Evolutionary conservation across 2,329 filamentous ascomycete species (phyloP), one percentile per base, ranked within the genome.

Genomic region (Exophiala oligosperma): DNA sequence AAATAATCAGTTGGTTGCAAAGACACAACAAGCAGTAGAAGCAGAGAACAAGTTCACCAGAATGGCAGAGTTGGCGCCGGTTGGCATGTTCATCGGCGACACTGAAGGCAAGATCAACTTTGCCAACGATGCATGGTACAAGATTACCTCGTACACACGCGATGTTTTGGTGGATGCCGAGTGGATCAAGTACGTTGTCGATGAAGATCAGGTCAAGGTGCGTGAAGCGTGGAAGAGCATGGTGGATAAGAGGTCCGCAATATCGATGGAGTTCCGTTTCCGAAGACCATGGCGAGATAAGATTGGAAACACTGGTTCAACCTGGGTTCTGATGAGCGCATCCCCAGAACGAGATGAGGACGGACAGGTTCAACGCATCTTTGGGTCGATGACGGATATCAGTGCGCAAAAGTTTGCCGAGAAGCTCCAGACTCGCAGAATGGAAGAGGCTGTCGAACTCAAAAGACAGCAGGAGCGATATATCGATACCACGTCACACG

Each of bases 391-490:
- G 52, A 93, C 90, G 0, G 90, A 95, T 68, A 95, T 96, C 63
- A 91, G 88, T 17, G 84, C 89, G 54, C 90, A 94, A 70, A 96
- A 95, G 71, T 88, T 87, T 79, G 90, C 91, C 1, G 91, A 95
- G 72, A 86, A 87, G 48, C 85, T 91, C 35, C 90, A 95, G 71
- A 90, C 84, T 66, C 82, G 86, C 46, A 85, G 90, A 57, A 88
- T 90, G 68, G 84, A 92, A 67, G 90, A 94, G 70, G 91, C 90
- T 0, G 84, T 92, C 1, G 88, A 93, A 70, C 80, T 92, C 60
- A 94, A 94, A 72, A 80, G 84, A 24, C 85, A 89, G 68, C 90
- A 93, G 68, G 88, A 92, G 66, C 89, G 89, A 63, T 92, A 92
- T 66, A 90, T 92, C 67, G 89, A 91, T 71, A 90, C 91, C 62